A percentile compares a stretch with the other conserved stretches of the same genome.
Evolutionary conservation across 306 rosid species (phyloP).

Genomic region (Astragalus glycyphyllos): DNA sequence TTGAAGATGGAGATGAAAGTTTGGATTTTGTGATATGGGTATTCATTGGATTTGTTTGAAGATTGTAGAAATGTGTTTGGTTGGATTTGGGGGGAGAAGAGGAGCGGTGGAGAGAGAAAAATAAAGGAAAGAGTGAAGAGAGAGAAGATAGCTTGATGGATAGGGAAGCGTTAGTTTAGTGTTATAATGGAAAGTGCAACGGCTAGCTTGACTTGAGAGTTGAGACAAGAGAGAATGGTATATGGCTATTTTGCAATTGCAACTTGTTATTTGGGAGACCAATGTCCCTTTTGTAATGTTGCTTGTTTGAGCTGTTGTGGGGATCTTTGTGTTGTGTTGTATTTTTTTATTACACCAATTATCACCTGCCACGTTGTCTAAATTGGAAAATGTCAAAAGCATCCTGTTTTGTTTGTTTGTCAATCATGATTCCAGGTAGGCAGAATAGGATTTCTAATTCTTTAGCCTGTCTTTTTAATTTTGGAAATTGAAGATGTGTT

Average conservation of each 20-base stretch:
- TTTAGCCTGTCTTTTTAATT: not conserved
- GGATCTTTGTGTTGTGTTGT: not conserved
- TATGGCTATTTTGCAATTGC: not conserved
- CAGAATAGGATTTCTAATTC: not conserved
- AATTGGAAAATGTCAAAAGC: slow-evolving; percentile 7
- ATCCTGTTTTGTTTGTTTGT: not conserved
- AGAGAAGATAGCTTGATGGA: slow-evolving; percentile 51
- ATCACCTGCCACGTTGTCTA: not conserved
- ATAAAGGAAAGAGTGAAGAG: not conserved
- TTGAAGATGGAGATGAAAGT: slow-evolving; percentile 36
- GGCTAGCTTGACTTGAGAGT: slow-evolving; percentile 60
- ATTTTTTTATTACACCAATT: slow-evolving; percentile 25
- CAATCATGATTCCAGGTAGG: not conserved
- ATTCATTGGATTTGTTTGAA: slow-evolving; percentile 35
- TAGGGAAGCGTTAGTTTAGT: slow-evolving; percentile 36
- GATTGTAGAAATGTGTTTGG: slow-evolving; percentile 1
- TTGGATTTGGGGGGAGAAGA: not conserved
- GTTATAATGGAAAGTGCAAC: slow-evolving; percentile 48
- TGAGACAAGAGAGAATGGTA: not conserved
- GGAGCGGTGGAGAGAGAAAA: slow-evolving; percentile 29
- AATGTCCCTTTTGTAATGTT: slow-evolving; percentile 17
- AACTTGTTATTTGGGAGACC: slow-evolving; percentile 35
- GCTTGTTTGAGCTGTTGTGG: slow-evolving; percentile 23
- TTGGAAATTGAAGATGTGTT: too few relatives aligned
- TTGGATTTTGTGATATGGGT: slow-evolving; percentile 38